Evolutionary conservation across 2,329 filamentous ascomycete species (phyloP).

Genomic region (Colletotrichum sidae): DNA sequence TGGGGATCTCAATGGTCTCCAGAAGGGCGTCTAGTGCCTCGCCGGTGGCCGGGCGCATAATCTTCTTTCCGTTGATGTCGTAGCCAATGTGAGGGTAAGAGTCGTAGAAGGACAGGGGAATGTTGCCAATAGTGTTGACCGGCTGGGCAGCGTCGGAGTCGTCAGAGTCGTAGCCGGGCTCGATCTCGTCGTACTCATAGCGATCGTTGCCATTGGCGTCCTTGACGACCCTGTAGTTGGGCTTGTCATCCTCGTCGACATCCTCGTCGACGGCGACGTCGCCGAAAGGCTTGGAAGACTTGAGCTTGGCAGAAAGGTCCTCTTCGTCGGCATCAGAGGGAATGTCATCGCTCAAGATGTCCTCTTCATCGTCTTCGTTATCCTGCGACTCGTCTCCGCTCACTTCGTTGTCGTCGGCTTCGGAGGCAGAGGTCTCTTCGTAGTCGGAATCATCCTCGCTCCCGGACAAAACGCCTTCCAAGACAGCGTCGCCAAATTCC

Average conservation of each 20-base stretch:
- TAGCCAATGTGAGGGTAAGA: constrained; percentile 98
- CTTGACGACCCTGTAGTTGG: constrained; percentile 69
- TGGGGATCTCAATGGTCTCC: constrained; percentile 95
- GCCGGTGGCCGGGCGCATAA: constrained; percentile 94
- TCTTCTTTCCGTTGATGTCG: constrained; percentile 98
- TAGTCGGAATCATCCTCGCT: constrained; percentile 69
- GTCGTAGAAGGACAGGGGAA: constrained; percentile 95
- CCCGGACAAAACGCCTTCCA: constrained; percentile 68
- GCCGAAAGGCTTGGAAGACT: constrained; percentile 40
- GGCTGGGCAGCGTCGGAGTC: constrained; percentile 85
- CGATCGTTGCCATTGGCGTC: constrained; percentile 92
- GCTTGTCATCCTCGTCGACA: constrained; percentile 52
- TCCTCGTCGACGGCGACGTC: constrained; percentile 49
- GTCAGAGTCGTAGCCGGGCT: constrained; percentile 95
- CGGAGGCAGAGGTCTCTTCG: constrained; percentile 54
- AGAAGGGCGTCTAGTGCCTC: constrained; percentile 93
- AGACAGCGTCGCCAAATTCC: constrained; percentile 66
- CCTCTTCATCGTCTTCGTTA: constrained; percentile 52
- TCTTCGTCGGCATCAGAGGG: constrained; percentile 52
- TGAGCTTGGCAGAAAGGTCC: constrained; percentile 49
- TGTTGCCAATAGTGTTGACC: constrained; percentile 93
- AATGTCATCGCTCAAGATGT: constrained; percentile 54
- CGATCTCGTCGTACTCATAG: constrained; percentile 93
- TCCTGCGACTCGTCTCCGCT: constrained; percentile 56
- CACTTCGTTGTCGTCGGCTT: constrained; percentile 46